A percentile compares a stretch with the other conserved stretches of the same genome.
Evolutionary conservation across 345 rosid species (phyloP).

Genomic region (Schrenkiella parvula): DNA sequence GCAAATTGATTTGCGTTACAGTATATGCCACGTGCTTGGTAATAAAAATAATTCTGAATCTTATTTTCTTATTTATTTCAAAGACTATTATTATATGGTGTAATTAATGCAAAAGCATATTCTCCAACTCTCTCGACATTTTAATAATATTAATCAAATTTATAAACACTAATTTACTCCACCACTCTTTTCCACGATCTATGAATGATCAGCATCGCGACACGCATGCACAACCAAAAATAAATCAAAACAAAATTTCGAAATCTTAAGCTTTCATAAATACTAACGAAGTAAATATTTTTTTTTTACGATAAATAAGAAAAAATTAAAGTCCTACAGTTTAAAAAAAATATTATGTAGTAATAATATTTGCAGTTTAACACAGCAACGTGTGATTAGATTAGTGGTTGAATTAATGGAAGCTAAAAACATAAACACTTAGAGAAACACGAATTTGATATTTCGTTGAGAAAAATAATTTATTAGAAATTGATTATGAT

Average conservation of each 20-base stretch:
- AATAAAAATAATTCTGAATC: slow-evolving; percentile 3
- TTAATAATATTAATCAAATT: slow-evolving; percentile 15
- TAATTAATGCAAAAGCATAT: slow-evolving; percentile 28
- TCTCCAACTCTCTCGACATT: slow-evolving; percentile 6
- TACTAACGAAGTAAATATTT: neutral
- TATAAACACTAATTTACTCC: slow-evolving; percentile 11
- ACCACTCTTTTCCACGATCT: slow-evolving; percentile 28
- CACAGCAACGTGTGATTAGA: too few relatives aligned
- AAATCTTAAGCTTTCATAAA: neutral
- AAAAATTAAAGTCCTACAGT: neutral
- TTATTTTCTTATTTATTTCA: slow-evolving; percentile 4
- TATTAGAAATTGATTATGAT: too few relatives aligned
- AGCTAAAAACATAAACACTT: too few relatives aligned
- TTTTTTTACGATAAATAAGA: neutral
- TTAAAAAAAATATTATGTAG: neutral
- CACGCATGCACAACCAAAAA: slow-evolving; percentile 2
- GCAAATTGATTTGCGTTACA: neutral
- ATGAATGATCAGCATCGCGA: neutral
- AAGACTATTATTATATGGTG: slow-evolving; percentile 1
- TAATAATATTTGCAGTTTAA: neutral
- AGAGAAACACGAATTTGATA: too few relatives aligned
- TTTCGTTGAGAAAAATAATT: too few relatives aligned
- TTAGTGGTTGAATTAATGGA: too few relatives aligned
- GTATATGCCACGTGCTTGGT: slow-evolving; percentile 20
- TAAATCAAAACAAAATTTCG: neutral